Evolutionary conservation across 192 early-diverging fungal species (phyloP), one percentile per base, ranked within the genome.

Genomic region (Coemansia erecta): DNA sequence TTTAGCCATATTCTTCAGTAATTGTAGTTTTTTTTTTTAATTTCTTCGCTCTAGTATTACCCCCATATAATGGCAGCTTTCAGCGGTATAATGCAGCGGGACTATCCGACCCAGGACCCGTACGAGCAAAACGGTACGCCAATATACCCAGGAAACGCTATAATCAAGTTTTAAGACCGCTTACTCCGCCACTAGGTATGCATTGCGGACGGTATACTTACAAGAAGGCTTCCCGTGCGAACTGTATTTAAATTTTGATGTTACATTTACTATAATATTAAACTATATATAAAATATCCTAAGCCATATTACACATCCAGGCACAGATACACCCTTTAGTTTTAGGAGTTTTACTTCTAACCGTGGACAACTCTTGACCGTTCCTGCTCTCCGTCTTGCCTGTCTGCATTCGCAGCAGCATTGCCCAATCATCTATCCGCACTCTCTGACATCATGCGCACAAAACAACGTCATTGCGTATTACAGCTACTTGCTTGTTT

Each of bases 101-200:
- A 76, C 48, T 76, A 76, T 53, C 73, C 73, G 51, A 66, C 58
- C 56, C 68, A 65, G 46, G 73, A 76, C 47, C 73, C 73, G 9
- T 58, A 55, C 56, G 73, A 76, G 19, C 68, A 76, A 28, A 63
- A 63, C 8, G 67, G 67, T 5, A 61, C 67, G 0, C 67, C 67
- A 21, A 58, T 72, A 35, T 44, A 66, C 44, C 63, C 63, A 22
- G 56, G 57, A 10, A 50, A 61, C 17, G 8, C 17, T 14, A 40
- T 21, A 23, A 19, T 10, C 43, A 10, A 21, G 21, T 11, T 40
- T 21, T 14, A 58, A n/a, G 6, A 17, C 18, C n/a, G 13, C 26
- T 58, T 42, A 10, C 9, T 58, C 0, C 2, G 12, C 21, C 17
- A 31, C 9, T 8, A 19, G 17, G 46, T 8, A 44, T 13, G 42